A percentile compares a stretch with the other conserved stretches of the same genome.
These are phyloP conservation scores for Phytophthora pini DNA, from an alignment of 352 stramenopile genomes.

Conservation along the genomic window DNA sequence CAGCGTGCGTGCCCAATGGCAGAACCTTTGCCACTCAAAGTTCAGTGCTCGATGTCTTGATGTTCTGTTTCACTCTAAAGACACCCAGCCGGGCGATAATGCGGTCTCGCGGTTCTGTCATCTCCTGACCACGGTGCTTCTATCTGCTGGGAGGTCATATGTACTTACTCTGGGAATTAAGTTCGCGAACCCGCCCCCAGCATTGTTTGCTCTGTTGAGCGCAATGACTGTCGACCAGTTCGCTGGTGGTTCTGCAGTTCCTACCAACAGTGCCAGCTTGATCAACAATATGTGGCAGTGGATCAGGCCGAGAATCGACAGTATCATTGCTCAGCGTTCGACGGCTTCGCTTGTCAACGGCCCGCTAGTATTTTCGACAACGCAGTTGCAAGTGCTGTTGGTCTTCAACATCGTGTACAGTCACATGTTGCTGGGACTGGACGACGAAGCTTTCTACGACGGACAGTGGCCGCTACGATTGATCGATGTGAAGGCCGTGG, in stretches of 20 bases:
- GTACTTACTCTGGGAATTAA: slow-evolving; percentile 50
- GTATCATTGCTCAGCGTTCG: slow-evolving; percentile 11
- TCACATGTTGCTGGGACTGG: slow-evolving; percentile 66
- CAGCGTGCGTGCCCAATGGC: slow-evolving; percentile 48
- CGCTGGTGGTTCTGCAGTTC: background rate
- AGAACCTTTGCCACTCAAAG: slow-evolving; percentile 45
- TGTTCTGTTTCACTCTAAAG: slow-evolving; percentile 23
- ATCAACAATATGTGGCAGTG: slow-evolving; percentile 52
- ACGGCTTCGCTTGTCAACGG: slow-evolving; percentile 15
- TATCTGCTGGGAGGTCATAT: slow-evolving; percentile 52
- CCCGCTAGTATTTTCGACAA: slow-evolving; percentile 21
- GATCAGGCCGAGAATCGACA: slow-evolving; percentile 29
- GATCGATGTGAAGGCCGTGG: slow-evolving; percentile 48
- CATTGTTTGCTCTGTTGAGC: slow-evolving; percentile 63
- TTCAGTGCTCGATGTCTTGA: slow-evolving; percentile 53
- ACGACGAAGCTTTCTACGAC: slow-evolving; percentile 81
- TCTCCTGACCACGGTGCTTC: slow-evolving; percentile 48
- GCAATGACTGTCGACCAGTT: slow-evolving; percentile 49
- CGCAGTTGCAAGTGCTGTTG: slow-evolving; percentile 51
- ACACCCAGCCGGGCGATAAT: slow-evolving; percentile 14
- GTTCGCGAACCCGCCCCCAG: slow-evolving; percentile 49
- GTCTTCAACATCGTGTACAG: slow-evolving; percentile 74
- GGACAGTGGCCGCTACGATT: slow-evolving; percentile 57
- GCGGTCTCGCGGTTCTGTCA: slow-evolving; percentile 41
- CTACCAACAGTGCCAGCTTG: slow-evolving; percentile 14